Conservation (phyloP, 331 rosid species). For the Pyracantha coccinea region DNA sequence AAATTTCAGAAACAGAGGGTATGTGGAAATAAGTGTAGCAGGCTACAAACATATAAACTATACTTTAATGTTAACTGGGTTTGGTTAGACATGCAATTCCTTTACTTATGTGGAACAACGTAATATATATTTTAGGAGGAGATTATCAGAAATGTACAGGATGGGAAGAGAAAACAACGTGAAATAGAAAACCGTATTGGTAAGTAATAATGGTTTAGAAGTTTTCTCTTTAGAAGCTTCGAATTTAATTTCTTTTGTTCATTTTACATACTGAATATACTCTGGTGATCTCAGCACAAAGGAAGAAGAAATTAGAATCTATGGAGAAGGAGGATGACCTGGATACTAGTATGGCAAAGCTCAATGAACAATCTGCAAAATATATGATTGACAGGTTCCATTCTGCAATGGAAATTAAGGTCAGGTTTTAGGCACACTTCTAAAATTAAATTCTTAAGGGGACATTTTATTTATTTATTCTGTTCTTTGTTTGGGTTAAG, state of each 20-base stretch:
- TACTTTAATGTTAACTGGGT: background rate
- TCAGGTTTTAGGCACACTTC: background rate
- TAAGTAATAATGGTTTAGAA: conserved; percentile 24
- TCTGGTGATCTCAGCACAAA: conserved; percentile 49
- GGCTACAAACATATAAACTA: background rate
- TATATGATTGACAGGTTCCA: conserved; percentile 45
- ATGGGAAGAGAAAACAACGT: conserved; percentile 41
- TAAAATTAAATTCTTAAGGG: background rate
- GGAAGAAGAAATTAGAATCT: conserved; percentile 40
- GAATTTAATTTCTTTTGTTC: background rate
- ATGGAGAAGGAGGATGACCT: conserved; percentile 50
- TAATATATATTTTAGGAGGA: conserved; percentile 46
- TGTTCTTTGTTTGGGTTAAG: background rate
- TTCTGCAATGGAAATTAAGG: conserved; percentile 64
- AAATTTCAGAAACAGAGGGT: conserved; percentile 62
- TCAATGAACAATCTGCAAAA: conserved; percentile 51
- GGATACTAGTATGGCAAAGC: conserved; percentile 52
- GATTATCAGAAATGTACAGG: conserved; percentile 28
- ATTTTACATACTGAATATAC: conserved; percentile 5
- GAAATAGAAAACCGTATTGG: conserved; percentile 40
- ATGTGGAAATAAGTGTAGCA: conserved; percentile 11
- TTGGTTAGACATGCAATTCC: conserved; percentile 3
- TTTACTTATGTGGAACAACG: background rate
- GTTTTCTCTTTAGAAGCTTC: conserved; percentile 11
- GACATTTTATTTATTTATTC: background rate